A percentile compares a stretch with the other conserved stretches of the same genome.
Conservation (phyloP, 2,329 filamentous ascomycete genomes). For the Colletotrichum lini region DNA sequence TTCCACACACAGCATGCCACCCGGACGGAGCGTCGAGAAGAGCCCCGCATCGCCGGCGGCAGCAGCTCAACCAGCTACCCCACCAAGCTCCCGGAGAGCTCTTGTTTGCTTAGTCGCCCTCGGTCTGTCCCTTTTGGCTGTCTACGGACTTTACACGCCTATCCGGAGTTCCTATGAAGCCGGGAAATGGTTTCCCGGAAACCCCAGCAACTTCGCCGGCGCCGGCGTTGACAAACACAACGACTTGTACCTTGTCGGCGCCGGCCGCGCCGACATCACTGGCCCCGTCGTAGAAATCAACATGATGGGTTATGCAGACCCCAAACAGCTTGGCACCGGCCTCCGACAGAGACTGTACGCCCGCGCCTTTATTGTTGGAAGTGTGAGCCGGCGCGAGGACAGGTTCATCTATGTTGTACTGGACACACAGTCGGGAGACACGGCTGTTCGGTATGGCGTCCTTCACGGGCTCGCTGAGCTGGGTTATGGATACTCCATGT, state of each 20-base stretch:
- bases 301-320: conserved; percentile 89
- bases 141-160: conserved; percentile 31
- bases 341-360: conserved; percentile 89
- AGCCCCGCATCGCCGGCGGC: conserved; percentile 27
- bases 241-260: conserved; percentile 65
- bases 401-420: conserved; percentile 89
- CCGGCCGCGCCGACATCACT: conserved; percentile 69
- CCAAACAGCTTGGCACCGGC: conserved; percentile 84
- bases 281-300: conserved; percentile 90
- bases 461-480: conserved; percentile 78
- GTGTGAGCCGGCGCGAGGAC: conserved; percentile 73
- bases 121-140: conserved; percentile 24
- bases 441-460: conserved; percentile 87
- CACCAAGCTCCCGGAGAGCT: conserved; percentile 35
- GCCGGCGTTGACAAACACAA: conserved; percentile 19
- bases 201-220: neutral
- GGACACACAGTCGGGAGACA: conserved; percentile 90
- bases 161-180: neutral
- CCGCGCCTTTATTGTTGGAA: conserved; percentile 87
- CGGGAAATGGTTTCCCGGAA: conserved; percentile 9
- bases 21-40: conserved; percentile 32
- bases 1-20: conserved; percentile 22
- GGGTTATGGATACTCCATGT: conserved; percentile 80
- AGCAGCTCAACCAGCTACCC: conserved; percentile 7
- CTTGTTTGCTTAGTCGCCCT: conserved; percentile 26